Evolutionary conservation across 805 yeast species (phyloP).

Genomic region (Zygosaccharomyces pseudorouxii): DNA sequence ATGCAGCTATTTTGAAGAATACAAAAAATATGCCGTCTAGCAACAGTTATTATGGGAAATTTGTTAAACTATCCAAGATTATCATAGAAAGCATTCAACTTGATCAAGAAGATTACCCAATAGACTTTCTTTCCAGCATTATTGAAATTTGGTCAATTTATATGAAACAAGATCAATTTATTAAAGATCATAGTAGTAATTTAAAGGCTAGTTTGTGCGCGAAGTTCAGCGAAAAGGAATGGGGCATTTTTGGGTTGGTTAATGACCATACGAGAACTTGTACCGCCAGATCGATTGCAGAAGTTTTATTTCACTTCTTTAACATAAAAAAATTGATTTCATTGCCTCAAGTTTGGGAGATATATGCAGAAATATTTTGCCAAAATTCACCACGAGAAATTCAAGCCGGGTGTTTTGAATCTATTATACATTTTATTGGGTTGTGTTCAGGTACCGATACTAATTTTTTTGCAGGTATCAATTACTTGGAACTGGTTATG

Average conservation of each 20-base stretch:
- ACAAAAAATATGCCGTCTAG: slow-evolving; percentile 10
- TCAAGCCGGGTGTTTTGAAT: slow-evolving; percentile 36
- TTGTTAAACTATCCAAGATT: slow-evolving; percentile 25
- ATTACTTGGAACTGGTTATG: slow-evolving; percentile 27
- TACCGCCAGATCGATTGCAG: slow-evolving; percentile 37
- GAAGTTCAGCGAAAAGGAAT: slow-evolving; percentile 24
- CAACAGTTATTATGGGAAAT: slow-evolving; percentile 18
- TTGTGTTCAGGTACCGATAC: slow-evolving; percentile 28
- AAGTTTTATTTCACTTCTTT: slow-evolving; percentile 31
- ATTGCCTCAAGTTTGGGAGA: slow-evolving; percentile 20
- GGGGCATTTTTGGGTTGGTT: slow-evolving; percentile 30
- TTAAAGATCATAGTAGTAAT: slow-evolving; percentile 21
- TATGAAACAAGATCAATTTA: slow-evolving; percentile 21
- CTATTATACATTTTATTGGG: slow-evolving; percentile 35
- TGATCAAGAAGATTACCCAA: slow-evolving; percentile 26
- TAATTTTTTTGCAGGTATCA: slow-evolving; percentile 25
- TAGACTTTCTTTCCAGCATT: slow-evolving; percentile 23
- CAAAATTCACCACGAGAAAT: slow-evolving; percentile 23
- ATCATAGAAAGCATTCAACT: slow-evolving; percentile 21
- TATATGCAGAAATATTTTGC: slow-evolving; percentile 24
- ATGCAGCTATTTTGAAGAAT: slow-evolving; percentile 23
- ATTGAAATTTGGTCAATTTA: slow-evolving; percentile 26
- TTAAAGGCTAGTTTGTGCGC: slow-evolving; percentile 16
- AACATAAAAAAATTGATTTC: slow-evolving; percentile 16
- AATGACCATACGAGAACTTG: slow-evolving; percentile 24